Evolutionary conservation across 176 grass and related monocot species (phyloP).

Genomic region (Cocos nucifera): DNA sequence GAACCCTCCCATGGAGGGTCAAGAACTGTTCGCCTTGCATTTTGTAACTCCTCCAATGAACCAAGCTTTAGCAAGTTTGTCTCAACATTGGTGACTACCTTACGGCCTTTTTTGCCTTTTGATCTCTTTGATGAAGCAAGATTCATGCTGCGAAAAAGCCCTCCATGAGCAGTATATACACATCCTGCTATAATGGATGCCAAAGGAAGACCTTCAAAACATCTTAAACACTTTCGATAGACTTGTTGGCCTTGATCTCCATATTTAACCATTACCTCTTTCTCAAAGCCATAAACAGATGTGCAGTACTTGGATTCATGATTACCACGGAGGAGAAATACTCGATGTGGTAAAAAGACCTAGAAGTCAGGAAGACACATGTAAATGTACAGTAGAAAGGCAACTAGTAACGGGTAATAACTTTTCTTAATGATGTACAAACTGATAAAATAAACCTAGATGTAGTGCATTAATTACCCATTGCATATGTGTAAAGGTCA

Average conservation of each 20-base stretch:
- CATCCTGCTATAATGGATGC: constrained; percentile 80
- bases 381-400: neutral
- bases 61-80: constrained; percentile 53
- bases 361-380: constrained; percentile 28
- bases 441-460: no score
- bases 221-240: constrained; percentile 87
- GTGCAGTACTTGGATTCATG: constrained; percentile 98
- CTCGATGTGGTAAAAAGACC: constrained; percentile 58
- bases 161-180: constrained; percentile 94
- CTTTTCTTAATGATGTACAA: no score
- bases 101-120: constrained; percentile 62
- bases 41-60: constrained; percentile 76
- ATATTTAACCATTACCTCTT: constrained; percentile 80
- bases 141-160: constrained; percentile 58
- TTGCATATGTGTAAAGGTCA: no score
- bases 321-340: constrained; percentile 85
- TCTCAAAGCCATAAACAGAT: constrained; percentile 89
- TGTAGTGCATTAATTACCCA: no score
- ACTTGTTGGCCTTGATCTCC: constrained; percentile 67
- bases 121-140: constrained; percentile 40
- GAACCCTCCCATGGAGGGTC: constrained; percentile 82
- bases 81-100: constrained; percentile 23
- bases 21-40: constrained; percentile 85
- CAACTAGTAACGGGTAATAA: no score
- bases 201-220: constrained; percentile 93